A percentile compares a stretch with the other conserved stretches of the same genome.
Evolutionary conservation across 257 asterid genomes (phyloP).

Genomic region (Ballota nigra): DNA sequence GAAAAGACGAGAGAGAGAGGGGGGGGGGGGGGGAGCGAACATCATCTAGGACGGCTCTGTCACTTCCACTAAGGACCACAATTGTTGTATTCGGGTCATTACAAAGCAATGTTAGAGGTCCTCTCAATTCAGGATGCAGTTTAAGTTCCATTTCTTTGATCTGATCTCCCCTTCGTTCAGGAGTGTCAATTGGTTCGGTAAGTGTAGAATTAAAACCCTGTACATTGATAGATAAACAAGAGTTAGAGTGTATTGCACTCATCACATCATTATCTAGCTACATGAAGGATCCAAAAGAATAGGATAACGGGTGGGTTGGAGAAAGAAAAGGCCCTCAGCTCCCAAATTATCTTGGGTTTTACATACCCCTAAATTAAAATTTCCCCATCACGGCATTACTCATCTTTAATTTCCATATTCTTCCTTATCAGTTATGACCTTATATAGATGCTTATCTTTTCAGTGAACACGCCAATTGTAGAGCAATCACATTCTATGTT

Average conservation of each 20-base stretch:
- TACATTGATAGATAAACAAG: conserved; percentile 19
- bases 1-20: background rate
- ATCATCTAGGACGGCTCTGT: conserved; percentile 64
- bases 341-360: background rate
- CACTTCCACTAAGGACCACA: conserved; percentile 95
- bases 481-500: background rate
- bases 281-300: background rate
- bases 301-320: background rate
- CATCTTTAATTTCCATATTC: background rate
- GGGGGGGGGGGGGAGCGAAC: conserved; percentile 38
- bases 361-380: background rate
- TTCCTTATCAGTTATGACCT: background rate
- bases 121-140: conserved; percentile 79
- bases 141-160: conserved; percentile 94
- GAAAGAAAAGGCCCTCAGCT: background rate
- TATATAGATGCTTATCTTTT: background rate
- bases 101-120: conserved; percentile 62
- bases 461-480: background rate
- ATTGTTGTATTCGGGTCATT: conserved; percentile 81
- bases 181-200: conserved; percentile 72
- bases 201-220: conserved; percentile 93
- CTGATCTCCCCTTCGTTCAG: conserved; percentile 94
- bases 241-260: background rate
- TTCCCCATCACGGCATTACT: background rate
- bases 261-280: background rate